Evolutionary conservation across 768 basidiomycete genomes (phyloP), one percentile per base, ranked within the genome.

Genomic region (Baorangia bicolor): DNA sequence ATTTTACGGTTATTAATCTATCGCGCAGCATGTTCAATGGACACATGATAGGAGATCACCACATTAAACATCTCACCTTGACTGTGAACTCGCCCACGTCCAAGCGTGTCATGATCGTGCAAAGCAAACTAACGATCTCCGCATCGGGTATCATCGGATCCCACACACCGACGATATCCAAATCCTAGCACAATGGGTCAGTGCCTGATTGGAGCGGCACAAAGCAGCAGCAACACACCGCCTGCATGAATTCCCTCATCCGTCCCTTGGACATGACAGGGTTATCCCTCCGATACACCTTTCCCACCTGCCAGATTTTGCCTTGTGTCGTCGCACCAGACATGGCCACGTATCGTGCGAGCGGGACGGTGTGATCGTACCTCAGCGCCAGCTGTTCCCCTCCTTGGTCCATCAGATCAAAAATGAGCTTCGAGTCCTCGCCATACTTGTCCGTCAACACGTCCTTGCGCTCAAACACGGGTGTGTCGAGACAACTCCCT

Each of bases 181-280:
- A 90, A 72, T 99, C 96, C 94, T 96, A 37, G 13, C 16, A 20
- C 43, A 10, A 53, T 4, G 35, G 1, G 20, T 51, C 42, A 45
- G 50, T 12, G 48, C 21, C 25, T 0, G 11, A 5, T 12, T 6
- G 0, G 33, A 35, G 3, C 3, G 12, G 16, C 31, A 27, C 38
- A 53, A 42, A 41, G 16, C 2, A 50, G 4, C 41, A 4, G 5
- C 5, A 23, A 57, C 84, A 62, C 61, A 94, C 93, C 59, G 96
- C 97, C 73, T 99, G 97, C 66, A 90, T 92, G 67, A 99, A 99
- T 76, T 99, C 97, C 56, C 97, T 84, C 95, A 99, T 97, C 27
- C 97, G 81, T 0, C 97, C 97, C 76, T 99, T 99, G 28, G 87
- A 89, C 88, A 98, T 94, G 53, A 95, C 95, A 0, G 97, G 97